Evolutionary conservation across 805 yeast genomes (phyloP), one percentile per base, ranked within the genome.

Genomic region (Candida pseudoglaebosa): DNA sequence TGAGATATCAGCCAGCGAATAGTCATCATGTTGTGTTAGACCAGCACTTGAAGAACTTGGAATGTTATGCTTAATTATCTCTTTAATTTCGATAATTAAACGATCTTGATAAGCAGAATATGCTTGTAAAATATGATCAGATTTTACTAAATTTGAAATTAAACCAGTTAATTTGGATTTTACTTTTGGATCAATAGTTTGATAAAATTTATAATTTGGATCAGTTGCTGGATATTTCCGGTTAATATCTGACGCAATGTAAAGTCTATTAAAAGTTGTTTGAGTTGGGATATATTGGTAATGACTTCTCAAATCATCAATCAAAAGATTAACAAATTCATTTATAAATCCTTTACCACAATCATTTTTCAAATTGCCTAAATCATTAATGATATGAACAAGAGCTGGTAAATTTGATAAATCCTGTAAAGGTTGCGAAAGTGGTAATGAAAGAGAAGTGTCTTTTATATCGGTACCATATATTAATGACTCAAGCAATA

Each of bases 311-410:
- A 90, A 57, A 57, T 90, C 95, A 0, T 67, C 65, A 8, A 84
- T 46, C 34, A 90, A 61, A 22, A 71, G 50, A 17, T 74, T 73
- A 5, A 73, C 66, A 50, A 90, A 80, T 32, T 76, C 62, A 17
- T 72, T 65, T 5, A 81, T 75, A 47, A 80, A 84, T n/a, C 80
- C 76, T 28, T 73, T 75, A 12, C 93, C 90, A 36, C 87, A 81
- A 32, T 75, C 79, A n/a, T 70, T 62, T 36, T 82, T 74, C 48
- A 88, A 59, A 18, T 64, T 69, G 10, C 71, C 63, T 24, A 89
- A 61, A 30, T 74, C 70, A 34, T 76, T 78, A 36, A 76, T 70
- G 12, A 82, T 55, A 24, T 70, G 61, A 4, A 56, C 48, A 19
- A 82, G 58, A 3, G 82, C 85, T 1, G 75, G 73, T 15, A 82